These are phyloP conservation scores for Pilobolus umbonatus DNA, from an alignment of 192 early-diverging fungal species.

Conservation along the genomic window DNA sequence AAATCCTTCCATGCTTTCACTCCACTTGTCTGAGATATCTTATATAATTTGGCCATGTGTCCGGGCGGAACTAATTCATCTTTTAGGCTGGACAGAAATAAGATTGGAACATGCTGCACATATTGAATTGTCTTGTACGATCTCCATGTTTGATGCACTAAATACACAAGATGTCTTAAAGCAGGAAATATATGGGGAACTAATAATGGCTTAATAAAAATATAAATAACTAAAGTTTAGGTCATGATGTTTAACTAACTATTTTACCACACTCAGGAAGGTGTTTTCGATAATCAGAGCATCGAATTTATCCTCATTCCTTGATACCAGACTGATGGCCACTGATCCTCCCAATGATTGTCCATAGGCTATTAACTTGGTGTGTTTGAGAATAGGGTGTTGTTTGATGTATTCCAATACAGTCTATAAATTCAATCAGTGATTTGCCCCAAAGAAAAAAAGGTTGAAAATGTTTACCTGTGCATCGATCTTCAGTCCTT, in stretches of 20 bases:
- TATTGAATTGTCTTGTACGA: constrained; percentile 69
- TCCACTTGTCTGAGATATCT: constrained; percentile 51
- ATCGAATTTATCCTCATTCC: constrained; percentile 69
- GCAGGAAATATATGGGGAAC: constrained; percentile 82
- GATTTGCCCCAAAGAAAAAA: constrained; percentile 2
- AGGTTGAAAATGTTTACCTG: constrained; percentile 43
- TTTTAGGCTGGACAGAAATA: constrained; percentile 76
- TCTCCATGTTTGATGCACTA: constrained; percentile 88
- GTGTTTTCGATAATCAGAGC: constrained; percentile 95
- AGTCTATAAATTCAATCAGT: constrained; percentile 43
- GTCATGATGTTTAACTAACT: background rate
- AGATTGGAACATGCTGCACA: constrained; percentile 66
- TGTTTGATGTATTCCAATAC: constrained; percentile 79
- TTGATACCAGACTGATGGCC: constrained; percentile 79
- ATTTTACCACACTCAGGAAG: constrained; percentile 76
- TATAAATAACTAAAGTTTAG: background rate
- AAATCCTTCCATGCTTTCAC: constrained; percentile 61
- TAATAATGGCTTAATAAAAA: constrained; percentile 61
- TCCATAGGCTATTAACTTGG: constrained; percentile 86
- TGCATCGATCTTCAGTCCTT: constrained; percentile 85
- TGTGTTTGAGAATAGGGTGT: constrained; percentile 69
- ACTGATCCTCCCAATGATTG: constrained; percentile 98
- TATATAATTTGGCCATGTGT: constrained; percentile 84
- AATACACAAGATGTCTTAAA: constrained; percentile 63
- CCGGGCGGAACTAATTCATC: constrained; percentile 88